A percentile compares a stretch with the other conserved stretches of the same genome.
These are phyloP conservation scores for Candida orba DNA, from an alignment of 805 yeast genomes.

Conservation along the genomic window DNA sequence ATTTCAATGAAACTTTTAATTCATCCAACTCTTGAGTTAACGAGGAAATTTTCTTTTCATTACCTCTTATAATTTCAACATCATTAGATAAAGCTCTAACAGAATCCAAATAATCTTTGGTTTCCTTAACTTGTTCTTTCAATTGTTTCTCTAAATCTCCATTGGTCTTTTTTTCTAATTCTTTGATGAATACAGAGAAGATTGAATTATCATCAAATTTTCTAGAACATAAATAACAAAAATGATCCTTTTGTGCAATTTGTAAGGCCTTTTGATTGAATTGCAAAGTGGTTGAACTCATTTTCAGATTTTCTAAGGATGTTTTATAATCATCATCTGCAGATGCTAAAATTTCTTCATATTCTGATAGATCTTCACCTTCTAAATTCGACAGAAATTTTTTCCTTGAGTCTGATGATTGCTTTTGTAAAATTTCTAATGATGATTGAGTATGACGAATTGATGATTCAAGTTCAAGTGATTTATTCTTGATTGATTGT, in stretches of 20 bases:
- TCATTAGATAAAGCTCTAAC: slow-evolving; percentile 25
- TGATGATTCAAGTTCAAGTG: slow-evolving; percentile 16
- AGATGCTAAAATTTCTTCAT: slow-evolving; percentile 42
- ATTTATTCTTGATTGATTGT: slow-evolving; percentile 10
- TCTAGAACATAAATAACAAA: slow-evolving; percentile 70
- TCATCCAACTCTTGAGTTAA: slow-evolving; percentile 11
- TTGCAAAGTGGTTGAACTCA: slow-evolving; percentile 58
- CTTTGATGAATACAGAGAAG: slow-evolving; percentile 21
- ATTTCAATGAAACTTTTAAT: slow-evolving; percentile 11
- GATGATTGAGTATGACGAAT: slow-evolving; percentile 11
- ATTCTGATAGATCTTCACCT: slow-evolving; percentile 39
- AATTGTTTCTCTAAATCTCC: slow-evolving; percentile 27
- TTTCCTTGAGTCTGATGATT: slow-evolving; percentile 7
- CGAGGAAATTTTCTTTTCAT: slow-evolving; percentile 8
- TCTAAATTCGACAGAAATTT: slow-evolving; percentile 18
- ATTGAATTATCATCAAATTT: slow-evolving; percentile 40
- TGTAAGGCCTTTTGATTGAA: slow-evolving; percentile 67
- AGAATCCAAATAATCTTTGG: slow-evolving; percentile 24
- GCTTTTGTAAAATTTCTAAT: slow-evolving; percentile 3
- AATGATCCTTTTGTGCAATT: slow-evolving; percentile 46
- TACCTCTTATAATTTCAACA: slow-evolving; percentile 16
- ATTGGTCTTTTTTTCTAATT: slow-evolving; percentile 25
- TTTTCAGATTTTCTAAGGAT: slow-evolving; percentile 59
- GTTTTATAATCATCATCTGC: slow-evolving; percentile 56
- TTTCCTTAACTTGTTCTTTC: slow-evolving; percentile 26